These are phyloP conservation scores for Fusarium secorum DNA, from an alignment of 2,329 filamentous ascomycete species.

Conservation along the genomic window DNA sequence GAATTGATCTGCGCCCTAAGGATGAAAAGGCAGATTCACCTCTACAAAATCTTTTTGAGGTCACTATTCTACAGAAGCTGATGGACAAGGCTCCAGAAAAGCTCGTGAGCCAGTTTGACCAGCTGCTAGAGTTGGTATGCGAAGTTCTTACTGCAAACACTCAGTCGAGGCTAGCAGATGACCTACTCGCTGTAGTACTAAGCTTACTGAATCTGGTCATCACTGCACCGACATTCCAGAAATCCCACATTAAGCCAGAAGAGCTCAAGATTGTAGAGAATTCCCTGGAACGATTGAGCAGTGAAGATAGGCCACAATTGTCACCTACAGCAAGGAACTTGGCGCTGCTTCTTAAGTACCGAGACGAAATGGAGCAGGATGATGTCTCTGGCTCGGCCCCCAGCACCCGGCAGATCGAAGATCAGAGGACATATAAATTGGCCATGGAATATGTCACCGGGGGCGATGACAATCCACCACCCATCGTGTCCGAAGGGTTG, in stretches of 20 bases:
- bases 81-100: conserved; percentile 69
- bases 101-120: conserved; percentile 68
- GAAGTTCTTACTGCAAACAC: conserved; percentile 63
- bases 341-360: conserved; percentile 62
- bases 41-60: conserved; percentile 60
- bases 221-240: conserved; percentile 64
- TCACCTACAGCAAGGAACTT: conserved; percentile 65
- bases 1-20: conserved; percentile 44
- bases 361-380: conserved; percentile 60
- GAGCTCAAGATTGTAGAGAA: conserved; percentile 57
- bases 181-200: conserved; percentile 61
- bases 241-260: conserved; percentile 53
- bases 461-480: conserved; percentile 67
- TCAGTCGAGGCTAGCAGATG: conserved; percentile 53
- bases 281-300: conserved; percentile 56
- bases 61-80: conserved; percentile 70
- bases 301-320: conserved; percentile 50
- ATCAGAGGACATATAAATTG: conserved; percentile 67
- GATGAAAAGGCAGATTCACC: conserved; percentile 49
- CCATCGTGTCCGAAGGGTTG: conserved; percentile 71
- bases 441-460: conserved; percentile 70
- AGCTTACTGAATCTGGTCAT: conserved; percentile 69
- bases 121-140: conserved; percentile 69
- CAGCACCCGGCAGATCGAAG: conserved; percentile 62
- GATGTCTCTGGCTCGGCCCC: conserved; percentile 49